Evolutionary conservation across 495 filamentous ascomycete genomes (phyloP), one percentile per base, ranked within the genome.

Genomic region (Lasiosphaeria hispida): DNA sequence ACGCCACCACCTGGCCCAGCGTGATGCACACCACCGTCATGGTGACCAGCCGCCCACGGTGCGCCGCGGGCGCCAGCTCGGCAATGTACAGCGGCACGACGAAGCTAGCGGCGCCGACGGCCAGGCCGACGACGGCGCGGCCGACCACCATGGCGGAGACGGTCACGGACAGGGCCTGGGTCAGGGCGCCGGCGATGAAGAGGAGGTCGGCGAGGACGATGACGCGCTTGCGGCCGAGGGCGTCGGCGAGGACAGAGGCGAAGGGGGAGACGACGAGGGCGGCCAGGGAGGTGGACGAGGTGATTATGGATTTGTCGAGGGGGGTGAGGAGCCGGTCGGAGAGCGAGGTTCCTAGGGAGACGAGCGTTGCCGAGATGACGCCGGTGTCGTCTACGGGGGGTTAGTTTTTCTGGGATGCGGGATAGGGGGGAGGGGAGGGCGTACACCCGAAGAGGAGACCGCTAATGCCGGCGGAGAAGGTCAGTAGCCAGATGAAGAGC

Each of bases 401-500:
- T 58, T 30, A 55, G 42, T 52, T 19, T 30, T 2, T 52, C n/a
- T 18, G 6, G 2, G 7, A 42, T 23, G 23, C 15, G 19, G 3
- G 23, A 30, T 30, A n/a, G n/a, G 23, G 23, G 23, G 23, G 23
- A 30, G 23, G 23, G 23, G 5, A 30, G 23, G 23, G 23, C 89
- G 81, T 80, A 81, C 92, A 96, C 58, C 92, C 92, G 73, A 96
- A 96, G 1, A 96, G 71, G 11, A 96, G 77, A 5, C 92, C 92
- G 58, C 87, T 90, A 34, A 96, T 88, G 4, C 89, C 90, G 8
- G 92, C 91, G 18, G 87, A 85, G 49, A 91, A 76, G 2, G 92
- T 91, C 11, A 96, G 75, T 2, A 84, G 71, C 87, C 89, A 94
- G 55, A 95, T 75, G 45, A 80, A 83, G 35, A 75, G 52, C 0